Evolutionary conservation across 2,329 filamentous ascomycete genomes (phyloP), one percentile per base, ranked within the genome.

Genomic region (Metarhizium brunneum): DNA sequence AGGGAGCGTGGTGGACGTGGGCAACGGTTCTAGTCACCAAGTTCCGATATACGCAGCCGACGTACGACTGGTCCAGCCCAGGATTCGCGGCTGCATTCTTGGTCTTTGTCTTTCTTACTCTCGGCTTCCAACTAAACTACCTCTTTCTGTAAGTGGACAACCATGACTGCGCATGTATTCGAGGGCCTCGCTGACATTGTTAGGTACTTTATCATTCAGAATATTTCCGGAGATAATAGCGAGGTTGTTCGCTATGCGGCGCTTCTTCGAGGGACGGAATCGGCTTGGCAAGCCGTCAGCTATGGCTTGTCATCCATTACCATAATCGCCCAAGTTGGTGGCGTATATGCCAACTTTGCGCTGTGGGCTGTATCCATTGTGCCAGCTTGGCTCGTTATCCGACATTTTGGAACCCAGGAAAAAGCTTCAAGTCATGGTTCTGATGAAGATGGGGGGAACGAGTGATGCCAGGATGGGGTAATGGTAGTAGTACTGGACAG

Each of bases 1-100:
- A 88, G 62, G 86, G 86, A 0, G 84, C 74, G 0, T 88, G 84
- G 80, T 90, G 87, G 86, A 73, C 82, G 3, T 90, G 87, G 86
- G 81, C 79, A 0, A 87, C 85, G 0, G 69, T 90, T 2, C 68
- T 87, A 2, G 83, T 83, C 0, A 84, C 84, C 0, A 73, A 80
- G 35, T 90, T 83, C 66, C 74, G 74, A 16, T 67, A 71, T 11
- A 80, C 78, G 0, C 70, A 74, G 18, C 85, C 86, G 0, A 79
- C 76, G 0, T 86, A 82, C 61, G 87, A 90, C 66, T 90, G 87
- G 87, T 63, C 65, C 0, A 77, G 78, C 58, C 59, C 71, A 0
- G 85, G 83, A 0, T 90, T 90, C 54, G 86, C 85, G 0, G 74
- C 76, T 43, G 83, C 77, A 0, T 90, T 90, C 61, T 81, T 77